phyloP scores from a whole-genome alignment of 495 filamentous ascomycete species.

The Xylaria longipes region DNA sequence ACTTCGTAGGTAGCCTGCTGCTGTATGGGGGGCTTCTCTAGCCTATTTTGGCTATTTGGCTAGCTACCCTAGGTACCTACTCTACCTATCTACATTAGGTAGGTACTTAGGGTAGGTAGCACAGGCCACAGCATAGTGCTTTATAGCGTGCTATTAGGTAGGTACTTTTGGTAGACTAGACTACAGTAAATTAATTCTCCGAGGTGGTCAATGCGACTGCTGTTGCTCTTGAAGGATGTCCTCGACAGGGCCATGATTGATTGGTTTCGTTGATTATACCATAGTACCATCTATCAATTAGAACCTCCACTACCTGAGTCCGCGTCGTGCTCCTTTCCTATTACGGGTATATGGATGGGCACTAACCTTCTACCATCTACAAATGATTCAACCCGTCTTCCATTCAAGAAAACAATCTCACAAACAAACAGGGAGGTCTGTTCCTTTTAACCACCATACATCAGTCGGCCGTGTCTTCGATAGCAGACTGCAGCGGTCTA shows the following conservation, averaged over 20 bases:
- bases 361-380: not conserved
- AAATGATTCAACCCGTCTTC: not conserved
- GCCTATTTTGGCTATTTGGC: conserved; percentile 10
- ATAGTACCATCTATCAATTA: not conserved
- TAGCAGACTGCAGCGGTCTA: not conserved
- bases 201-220: conserved; percentile 3
- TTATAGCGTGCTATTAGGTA: not conserved
- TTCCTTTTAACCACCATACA: not conserved
- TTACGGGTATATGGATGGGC: not conserved
- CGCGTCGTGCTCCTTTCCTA: not conserved
- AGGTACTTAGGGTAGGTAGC: too few relatives aligned
- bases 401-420: not conserved
- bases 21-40: not conserved
- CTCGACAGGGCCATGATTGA: not conserved
- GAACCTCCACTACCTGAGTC: not conserved
- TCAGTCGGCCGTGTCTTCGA: not conserved
- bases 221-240: not conserved
- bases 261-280: not conserved
- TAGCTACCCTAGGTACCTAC: not conserved
- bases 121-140: too few relatives aligned
- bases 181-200: not conserved
- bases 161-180: not conserved
- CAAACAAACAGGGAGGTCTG: not conserved
- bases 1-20: not conserved
- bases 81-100: not conserved